Evolutionary conservation across 179 eudicot species (phyloP), one percentile per base, ranked within the genome.

Genomic region (Camellia oleifera): DNA sequence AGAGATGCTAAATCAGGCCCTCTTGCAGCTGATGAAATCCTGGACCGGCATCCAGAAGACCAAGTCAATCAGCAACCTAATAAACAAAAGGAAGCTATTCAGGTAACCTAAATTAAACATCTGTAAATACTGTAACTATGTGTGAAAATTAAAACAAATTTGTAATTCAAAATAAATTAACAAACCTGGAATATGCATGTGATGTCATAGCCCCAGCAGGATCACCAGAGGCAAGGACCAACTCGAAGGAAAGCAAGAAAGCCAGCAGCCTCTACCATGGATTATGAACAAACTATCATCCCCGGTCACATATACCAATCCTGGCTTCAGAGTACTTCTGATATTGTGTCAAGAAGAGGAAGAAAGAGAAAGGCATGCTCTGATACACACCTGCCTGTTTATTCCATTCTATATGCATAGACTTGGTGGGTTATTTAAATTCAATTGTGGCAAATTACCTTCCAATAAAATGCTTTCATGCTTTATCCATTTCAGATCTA

Each of bases 261-360:
- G 74, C 78, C 82, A 71, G 75, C 84, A 72, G 73, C 87, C 76
- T 64, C 79, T 72, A 62, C 81, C 15, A 90, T 97, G 90, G 99
- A 97, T 85, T 82, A 86, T 84, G 92, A 89, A 23, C 95, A 90
- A 80, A 91, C 86, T 53, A 89, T 96, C 82, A 91, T 96, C 69
- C 96, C 98, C 14, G 93, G 92, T 82, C 88, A 81, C 18, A 77
- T 90, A 72, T 96, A 92, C 88, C 99, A 96, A 80, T 83, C 93
- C 32, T 94, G 99, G 99, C 97, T 94, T 83, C 94, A 87, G 82
- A 73, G 85, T 84, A 69, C 95, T 23, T 78, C 92, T 71, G 97
- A 92, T 80, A 79, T 91, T 50, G 82, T 85, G 65, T 75, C 84
- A 72, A 88, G 69, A 80, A 91, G 88, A 81, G 91, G 92, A 73